phyloP scores from a whole-genome alignment of 75 land plant genomes.

The Gnetum montanum region DNA sequence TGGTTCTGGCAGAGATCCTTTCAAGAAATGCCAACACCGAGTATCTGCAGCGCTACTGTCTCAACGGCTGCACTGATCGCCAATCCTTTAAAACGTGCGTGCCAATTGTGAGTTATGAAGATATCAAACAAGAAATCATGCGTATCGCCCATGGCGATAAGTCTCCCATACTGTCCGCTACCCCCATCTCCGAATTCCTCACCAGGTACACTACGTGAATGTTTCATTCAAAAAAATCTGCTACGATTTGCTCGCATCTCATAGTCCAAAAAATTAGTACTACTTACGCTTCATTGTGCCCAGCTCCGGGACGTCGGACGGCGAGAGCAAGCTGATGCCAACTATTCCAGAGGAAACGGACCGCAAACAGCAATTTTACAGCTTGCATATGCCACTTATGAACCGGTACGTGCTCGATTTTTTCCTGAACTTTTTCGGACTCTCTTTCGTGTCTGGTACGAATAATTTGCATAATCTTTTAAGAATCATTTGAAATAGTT shows the following conservation, averaged over 20 bases:
- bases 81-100: conserved; percentile 10
- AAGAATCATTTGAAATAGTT: no score
- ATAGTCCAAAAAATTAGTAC: no score
- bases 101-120: conserved; percentile 18
- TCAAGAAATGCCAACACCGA: conserved; percentile 26
- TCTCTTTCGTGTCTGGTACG: no score
- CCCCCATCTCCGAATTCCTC: conserved; percentile 22
- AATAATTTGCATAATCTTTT: no score
- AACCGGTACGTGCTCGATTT: conserved; percentile 48
- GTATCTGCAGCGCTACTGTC: conserved; percentile 46
- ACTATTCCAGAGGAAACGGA: conserved; percentile 58
- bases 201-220: no score
- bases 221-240: no score
- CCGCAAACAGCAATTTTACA: conserved; percentile 40
- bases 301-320: conserved; percentile 94
- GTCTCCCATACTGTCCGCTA: conserved; percentile 24
- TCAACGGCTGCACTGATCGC: conserved; percentile 20
- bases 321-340: conserved; percentile 86
- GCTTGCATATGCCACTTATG: conserved; percentile 78
- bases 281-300: no score
- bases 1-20: conserved; percentile 38
- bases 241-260: no score
- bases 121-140: conserved; percentile 16
- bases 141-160: conserved; percentile 31
- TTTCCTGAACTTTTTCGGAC: no score